Evolutionary conservation across 176 grass and related monocot genomes (phyloP).

Genomic region (Lolium perenne): DNA sequence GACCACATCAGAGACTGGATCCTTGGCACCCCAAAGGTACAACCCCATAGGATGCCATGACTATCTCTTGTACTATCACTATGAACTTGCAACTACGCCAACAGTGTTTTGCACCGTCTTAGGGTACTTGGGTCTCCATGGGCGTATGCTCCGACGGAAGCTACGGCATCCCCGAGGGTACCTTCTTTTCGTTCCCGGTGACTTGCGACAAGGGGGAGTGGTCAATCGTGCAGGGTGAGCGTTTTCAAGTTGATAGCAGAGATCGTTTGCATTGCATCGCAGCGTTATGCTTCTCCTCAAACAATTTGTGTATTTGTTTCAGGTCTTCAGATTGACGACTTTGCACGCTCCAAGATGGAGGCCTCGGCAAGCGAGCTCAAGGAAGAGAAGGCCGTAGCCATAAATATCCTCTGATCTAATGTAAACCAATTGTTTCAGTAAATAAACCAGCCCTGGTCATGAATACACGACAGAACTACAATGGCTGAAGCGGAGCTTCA

Average conservation of each 20-base stretch:
- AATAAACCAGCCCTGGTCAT: neutral
- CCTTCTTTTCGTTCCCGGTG: constrained; percentile 75
- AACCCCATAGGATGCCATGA: neutral
- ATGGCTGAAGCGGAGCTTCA: neutral
- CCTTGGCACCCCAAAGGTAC: constrained; percentile 77
- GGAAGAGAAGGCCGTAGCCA: constrained; percentile 44
- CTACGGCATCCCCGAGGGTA: constrained; percentile 55
- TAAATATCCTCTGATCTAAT: neutral
- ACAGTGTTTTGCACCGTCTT: neutral
- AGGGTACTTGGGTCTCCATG: constrained; percentile 90
- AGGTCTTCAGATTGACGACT: constrained; percentile 63
- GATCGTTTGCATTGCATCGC: too few species aligned
- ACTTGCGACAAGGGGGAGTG: constrained; percentile 76
- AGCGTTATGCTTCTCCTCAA: neutral
- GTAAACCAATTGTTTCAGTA: neutral
- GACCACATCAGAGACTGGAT: constrained; percentile 79
- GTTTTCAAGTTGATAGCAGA: neutral
- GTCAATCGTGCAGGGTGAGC: constrained; percentile 70
- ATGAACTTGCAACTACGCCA: neutral
- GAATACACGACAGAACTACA: neutral
- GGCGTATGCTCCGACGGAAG: constrained; percentile 77
- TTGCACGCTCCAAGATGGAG: constrained; percentile 68
- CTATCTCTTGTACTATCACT: neutral
- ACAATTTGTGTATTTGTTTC: neutral
- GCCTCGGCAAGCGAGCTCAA: constrained; percentile 52